Percentiles rank a stretch among this genome's conserved stretches.
Evolutionary conservation across 1,139 yeast species (phyloP).

Genomic region (Zygosaccharomyces sapae): DNA sequence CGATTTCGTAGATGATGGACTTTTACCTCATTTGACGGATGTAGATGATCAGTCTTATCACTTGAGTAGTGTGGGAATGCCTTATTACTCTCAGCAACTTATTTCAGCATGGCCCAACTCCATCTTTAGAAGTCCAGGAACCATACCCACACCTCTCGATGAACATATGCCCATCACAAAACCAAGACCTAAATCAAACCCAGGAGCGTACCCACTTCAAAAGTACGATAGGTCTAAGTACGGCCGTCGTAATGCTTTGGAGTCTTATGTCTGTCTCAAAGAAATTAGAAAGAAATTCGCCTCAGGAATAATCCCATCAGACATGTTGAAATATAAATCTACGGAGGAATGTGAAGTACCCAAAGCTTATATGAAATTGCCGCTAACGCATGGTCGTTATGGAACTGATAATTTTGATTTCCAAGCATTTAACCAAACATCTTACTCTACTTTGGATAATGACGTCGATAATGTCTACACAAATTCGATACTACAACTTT

Average conservation of each 20-base stretch:
- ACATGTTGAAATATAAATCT: conserved; percentile 28
- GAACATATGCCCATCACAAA: conserved; percentile 13
- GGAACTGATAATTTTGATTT: conserved; percentile 96
- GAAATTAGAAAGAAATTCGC: conserved; percentile 45
- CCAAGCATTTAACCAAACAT: conserved; percentile 70
- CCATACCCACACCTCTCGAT: conserved; percentile 43
- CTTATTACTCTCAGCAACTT: conserved; percentile 74
- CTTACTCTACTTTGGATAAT: conserved; percentile 81
- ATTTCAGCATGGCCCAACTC: conserved; percentile 75
- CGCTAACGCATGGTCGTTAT: conserved; percentile 79
- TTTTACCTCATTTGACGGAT: conserved; percentile 38
- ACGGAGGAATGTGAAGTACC: conserved; percentile 46
- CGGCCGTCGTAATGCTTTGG: conserved; percentile 49
- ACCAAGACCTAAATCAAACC: conserved; percentile 2
- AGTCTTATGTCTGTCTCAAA: conserved; percentile 57
- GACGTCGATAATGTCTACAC: conserved; percentile 81
- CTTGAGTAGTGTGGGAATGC: conserved; percentile 74
- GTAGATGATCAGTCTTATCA: conserved; percentile 51
- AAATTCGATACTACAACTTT: conserved; percentile 77
- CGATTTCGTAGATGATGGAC: conserved; percentile 36
- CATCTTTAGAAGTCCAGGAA: conserved; percentile 52
- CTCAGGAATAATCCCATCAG: conserved; percentile 18
- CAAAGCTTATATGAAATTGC: conserved; percentile 68
- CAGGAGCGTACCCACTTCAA: conserved; percentile 20
- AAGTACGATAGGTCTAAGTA: conserved; percentile 52